phyloP scores from a whole-genome alignment of 352 stramenopile species.

The Phytophthora hibernalis region DNA sequence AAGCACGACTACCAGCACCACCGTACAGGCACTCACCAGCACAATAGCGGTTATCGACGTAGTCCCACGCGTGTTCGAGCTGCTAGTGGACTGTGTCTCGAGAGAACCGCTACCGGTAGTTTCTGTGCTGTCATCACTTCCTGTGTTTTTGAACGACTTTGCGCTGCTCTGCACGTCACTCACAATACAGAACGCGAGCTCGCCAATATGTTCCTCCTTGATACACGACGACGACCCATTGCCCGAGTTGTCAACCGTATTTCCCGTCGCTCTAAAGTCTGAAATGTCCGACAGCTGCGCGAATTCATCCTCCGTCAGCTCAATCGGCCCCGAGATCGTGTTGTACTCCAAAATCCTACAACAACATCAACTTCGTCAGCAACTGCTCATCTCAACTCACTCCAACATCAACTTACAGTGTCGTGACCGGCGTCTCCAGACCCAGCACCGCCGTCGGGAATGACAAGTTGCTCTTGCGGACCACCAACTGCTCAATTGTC shows the following conservation, averaged over 20 bases:
- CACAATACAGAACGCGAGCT: conserved; percentile 46
- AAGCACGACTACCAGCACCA: conserved; percentile 40
- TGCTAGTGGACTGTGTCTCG: conserved; percentile 25
- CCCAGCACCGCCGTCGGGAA: conserved; percentile 54
- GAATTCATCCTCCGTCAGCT: conserved; percentile 43
- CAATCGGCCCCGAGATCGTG: conserved; percentile 41
- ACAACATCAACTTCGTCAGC: conserved; percentile 1
- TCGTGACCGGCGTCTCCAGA: conserved; percentile 36
- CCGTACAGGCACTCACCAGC: conserved; percentile 26
- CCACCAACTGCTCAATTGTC: conserved; percentile 51
- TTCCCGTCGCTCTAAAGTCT: conserved; percentile 41
- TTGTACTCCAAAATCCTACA: conserved; percentile 51
- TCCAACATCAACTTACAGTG: conserved; percentile 33
- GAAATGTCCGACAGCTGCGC: conserved; percentile 36
- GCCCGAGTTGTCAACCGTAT: conserved; percentile 30
- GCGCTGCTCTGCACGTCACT: conserved; percentile 13
- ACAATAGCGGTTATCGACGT: conserved; percentile 34
- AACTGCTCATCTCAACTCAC: background rate
- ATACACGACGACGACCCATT: conserved; percentile 34
- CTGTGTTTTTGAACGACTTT: conserved; percentile 9
- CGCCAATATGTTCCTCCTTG: conserved; percentile 33
- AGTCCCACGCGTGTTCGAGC: conserved; percentile 1
- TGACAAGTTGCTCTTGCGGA: conserved; percentile 51
- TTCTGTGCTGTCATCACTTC: conserved; percentile 14
- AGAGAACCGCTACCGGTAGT: conserved; percentile 20